Conservation (phyloP, 1,139 yeast genomes). For the Kluyveromyces marxianus region DNA sequence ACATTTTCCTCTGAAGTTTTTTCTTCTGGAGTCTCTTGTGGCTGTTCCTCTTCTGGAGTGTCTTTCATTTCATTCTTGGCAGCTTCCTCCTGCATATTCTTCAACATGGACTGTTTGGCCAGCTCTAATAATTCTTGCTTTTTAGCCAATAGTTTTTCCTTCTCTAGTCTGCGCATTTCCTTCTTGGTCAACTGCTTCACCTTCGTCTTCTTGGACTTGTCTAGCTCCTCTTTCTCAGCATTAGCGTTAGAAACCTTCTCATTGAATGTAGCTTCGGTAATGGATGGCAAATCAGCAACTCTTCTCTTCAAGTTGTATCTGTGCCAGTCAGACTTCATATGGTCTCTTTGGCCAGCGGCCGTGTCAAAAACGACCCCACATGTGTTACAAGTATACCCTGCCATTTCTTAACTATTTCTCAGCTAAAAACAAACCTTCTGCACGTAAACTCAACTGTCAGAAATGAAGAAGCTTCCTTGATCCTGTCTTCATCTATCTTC, state of each 20-base stretch:
- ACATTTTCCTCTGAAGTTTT: conserved; percentile 6
- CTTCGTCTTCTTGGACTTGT: conserved; percentile 24
- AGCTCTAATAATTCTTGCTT: conserved; percentile 53
- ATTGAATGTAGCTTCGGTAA: conserved; percentile 68
- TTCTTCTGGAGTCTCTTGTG: conserved; percentile 1
- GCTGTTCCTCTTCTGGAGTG: conserved; percentile 5
- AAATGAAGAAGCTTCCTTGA: not conserved
- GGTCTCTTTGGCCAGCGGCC: conserved; percentile 76
- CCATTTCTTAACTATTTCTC: conserved; percentile 11
- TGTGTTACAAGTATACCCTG: conserved; percentile 72
- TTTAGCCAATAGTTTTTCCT: conserved; percentile 55
- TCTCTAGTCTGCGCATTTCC: conserved; percentile 56
- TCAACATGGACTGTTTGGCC: conserved; percentile 50
- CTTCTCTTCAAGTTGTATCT: conserved; percentile 88
- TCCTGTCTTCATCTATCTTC: not conserved
- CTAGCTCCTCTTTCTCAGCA: conserved; percentile 41
- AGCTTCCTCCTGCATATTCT: conserved; percentile 22
- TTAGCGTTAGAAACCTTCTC: conserved; percentile 54
- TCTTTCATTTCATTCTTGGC: conserved; percentile 10
- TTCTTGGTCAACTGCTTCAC: conserved; percentile 51
- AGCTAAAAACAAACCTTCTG: not conserved
- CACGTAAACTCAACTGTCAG: not conserved
- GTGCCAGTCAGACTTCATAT: conserved; percentile 90
- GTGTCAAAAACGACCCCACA: conserved; percentile 73
- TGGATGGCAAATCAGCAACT: conserved; percentile 81